Base-by-base conservation (phyloP, 2,329 filamentous ascomycete genomes). In the Ophiostoma angusticollis region DNA sequence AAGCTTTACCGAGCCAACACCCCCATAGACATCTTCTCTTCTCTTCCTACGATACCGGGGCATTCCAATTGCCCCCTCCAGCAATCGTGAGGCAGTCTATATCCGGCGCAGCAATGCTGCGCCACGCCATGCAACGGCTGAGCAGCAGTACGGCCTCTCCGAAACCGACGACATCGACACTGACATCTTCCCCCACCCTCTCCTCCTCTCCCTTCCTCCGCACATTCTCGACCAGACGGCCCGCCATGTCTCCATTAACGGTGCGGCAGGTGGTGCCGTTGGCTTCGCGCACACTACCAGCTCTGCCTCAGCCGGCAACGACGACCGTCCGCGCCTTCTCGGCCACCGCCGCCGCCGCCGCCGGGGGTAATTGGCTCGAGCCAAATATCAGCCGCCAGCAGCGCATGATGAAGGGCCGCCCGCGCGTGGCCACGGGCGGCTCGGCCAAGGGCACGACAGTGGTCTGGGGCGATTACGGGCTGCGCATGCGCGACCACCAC, bases 401-500 rank as follows among this genome's bases (percentile, higher is more conserved):
- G 54, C 84, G 84, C 59, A 93, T 93, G 68, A 87, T 86, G 50
- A 95, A 95, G 64, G 91, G 89, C 28, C 76, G 86, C 2, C 80
- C 84, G 35, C 77, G 85, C 51, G 86, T 96, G 35, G 74, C 84
- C 18, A 98, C 87, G 0, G 91, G 91, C 45, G 91, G 91, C 45
- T 93, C 84, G 40, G 78, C 73, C 25, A 86, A 93, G 58, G 91
- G 91, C 50, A 98, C 91, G 25, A 96, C 89, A 0, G 82, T 98
- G 16, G 78, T 93, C 41, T 96, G 86, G 85, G 91, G 91, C 40
- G 87, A 96, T 59, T 98, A 87, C 57, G 91, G 91, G 8, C 66
- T 98, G 50, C 83, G 91, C 41, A 91, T 98, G 78, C 78, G 71
- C 47, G 91, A 98, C 61, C 84, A 94, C 58, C 83, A 95, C 63